phyloP scores from a whole-genome alignment of 768 basidiomycete species.

The Boletus rex-veris region DNA sequence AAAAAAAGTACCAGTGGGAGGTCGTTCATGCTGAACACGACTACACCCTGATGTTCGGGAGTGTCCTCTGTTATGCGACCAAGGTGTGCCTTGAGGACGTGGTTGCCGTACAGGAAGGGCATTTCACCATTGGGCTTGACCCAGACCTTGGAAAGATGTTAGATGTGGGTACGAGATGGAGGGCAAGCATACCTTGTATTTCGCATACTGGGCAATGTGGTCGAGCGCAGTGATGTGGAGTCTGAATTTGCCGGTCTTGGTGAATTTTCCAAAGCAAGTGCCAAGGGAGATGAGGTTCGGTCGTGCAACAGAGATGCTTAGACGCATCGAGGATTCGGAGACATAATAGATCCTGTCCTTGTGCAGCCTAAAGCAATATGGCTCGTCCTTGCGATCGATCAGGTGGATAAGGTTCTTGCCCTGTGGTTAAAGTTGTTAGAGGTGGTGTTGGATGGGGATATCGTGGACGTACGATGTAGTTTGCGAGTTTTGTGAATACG shows the following conservation, averaged over 20 bases:
- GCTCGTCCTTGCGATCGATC: constrained; percentile 91
- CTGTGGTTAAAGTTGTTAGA: constrained; percentile 36
- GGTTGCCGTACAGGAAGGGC: constrained; percentile 98
- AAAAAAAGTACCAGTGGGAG: constrained; percentile 68
- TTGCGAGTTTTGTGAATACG: constrained; percentile 94
- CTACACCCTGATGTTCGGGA: constrained; percentile 97
- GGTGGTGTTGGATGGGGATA: rapidly evolving
- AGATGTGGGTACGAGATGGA: neutral
- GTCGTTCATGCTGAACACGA: constrained; percentile 95
- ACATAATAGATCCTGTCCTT: constrained; percentile 96
- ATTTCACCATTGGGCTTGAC: constrained; percentile 99
- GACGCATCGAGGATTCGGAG: constrained; percentile 90
- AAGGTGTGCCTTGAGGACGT: constrained; percentile 97
- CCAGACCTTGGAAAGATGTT: constrained; percentile 67
- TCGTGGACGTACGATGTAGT: constrained; percentile 75
- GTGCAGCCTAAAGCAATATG: constrained; percentile 93
- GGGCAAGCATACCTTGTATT: constrained; percentile 75
- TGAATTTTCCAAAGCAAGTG: constrained; percentile 97
- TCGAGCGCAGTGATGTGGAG: constrained; percentile 93
- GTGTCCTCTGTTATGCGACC: constrained; percentile 98
- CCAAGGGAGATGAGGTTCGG: constrained; percentile 91
- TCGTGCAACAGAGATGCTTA: constrained; percentile 87
- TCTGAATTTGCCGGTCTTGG: constrained; percentile 96
- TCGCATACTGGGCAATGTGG: constrained; percentile 92
- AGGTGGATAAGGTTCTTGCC: constrained; percentile 96